Percentiles rank a stretch among this genome's conserved stretches.
phyloP scores from a whole-genome alignment of 1,139 yeast genomes.

The Geotrichum aggregatum region DNA sequence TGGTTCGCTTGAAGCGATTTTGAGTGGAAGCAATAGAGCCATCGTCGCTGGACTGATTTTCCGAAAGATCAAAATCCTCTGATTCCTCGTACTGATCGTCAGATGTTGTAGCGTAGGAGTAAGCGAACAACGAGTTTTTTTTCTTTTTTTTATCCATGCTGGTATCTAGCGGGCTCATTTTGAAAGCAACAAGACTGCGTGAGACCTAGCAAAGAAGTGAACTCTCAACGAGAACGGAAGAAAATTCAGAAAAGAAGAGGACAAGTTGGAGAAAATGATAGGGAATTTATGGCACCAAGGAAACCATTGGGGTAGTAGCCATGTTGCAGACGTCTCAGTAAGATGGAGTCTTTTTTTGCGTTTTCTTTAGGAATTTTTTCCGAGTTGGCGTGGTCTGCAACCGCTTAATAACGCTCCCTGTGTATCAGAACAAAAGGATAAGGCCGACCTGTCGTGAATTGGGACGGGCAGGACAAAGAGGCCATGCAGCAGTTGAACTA shows the following conservation, averaged over 20 bases:
- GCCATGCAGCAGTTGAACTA: no score
- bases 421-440: no score
- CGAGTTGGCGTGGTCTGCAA: neutral
- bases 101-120: neutral
- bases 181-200: no score
- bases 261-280: neutral
- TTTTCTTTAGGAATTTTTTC: neutral
- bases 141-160: neutral
- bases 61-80: slow-evolving; percentile 7
- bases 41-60: slow-evolving; percentile 7
- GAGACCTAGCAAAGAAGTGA: no score
- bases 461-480: no score
- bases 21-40: neutral
- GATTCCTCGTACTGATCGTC: slow-evolving; percentile 8
- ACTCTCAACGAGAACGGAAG: neutral
- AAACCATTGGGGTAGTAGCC: neutral
- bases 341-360: neutral
- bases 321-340: neutral
- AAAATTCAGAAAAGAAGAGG: neutral
- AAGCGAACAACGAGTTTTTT: neutral
- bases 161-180: no score
- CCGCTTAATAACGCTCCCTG: no score
- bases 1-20: neutral
- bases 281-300: slow-evolving; percentile 1
- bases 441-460: no score